phyloP scores from a whole-genome alignment of 345 rosid species.

The Alliaria petiolata region DNA sequence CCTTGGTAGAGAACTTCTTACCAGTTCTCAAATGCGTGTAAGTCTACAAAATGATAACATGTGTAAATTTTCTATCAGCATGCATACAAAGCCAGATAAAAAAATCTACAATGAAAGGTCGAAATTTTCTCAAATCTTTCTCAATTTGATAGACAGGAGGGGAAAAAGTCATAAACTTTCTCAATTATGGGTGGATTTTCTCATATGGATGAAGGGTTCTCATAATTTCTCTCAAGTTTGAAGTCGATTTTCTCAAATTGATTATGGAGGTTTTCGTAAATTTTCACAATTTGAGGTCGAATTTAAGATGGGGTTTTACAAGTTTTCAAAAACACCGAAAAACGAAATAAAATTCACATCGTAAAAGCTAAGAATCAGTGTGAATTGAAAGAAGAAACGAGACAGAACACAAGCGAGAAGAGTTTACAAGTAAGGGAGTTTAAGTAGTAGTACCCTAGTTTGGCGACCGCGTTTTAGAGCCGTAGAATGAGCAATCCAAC shows the following conservation, averaged over 20 bases:
- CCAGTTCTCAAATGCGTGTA: conserved; percentile 43
- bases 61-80: background rate
- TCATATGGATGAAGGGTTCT: background rate
- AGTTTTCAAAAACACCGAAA: background rate
- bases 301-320: background rate
- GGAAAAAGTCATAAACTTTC: background rate
- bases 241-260: background rate
- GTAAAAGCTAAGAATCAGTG: background rate
- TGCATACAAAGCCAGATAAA: background rate
- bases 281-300: background rate
- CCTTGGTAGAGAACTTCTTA: conserved; percentile 43
- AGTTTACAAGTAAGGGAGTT: background rate
- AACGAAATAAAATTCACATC: background rate
- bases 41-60: conserved; percentile 29
- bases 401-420: background rate
- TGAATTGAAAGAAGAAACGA: background rate
- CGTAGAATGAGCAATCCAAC: conserved; percentile 44
- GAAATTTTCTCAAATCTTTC: no score
- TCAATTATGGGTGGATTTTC: background rate
- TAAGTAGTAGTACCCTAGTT: conserved; percentile 34
- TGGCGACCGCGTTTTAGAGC: conserved; percentile 45
- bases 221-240: background rate
- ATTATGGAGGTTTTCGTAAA: background rate
- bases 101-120: background rate
- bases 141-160: no score